Conservation (phyloP, 495 filamentous ascomycete genomes). For the Cercophora scortea region DNA sequence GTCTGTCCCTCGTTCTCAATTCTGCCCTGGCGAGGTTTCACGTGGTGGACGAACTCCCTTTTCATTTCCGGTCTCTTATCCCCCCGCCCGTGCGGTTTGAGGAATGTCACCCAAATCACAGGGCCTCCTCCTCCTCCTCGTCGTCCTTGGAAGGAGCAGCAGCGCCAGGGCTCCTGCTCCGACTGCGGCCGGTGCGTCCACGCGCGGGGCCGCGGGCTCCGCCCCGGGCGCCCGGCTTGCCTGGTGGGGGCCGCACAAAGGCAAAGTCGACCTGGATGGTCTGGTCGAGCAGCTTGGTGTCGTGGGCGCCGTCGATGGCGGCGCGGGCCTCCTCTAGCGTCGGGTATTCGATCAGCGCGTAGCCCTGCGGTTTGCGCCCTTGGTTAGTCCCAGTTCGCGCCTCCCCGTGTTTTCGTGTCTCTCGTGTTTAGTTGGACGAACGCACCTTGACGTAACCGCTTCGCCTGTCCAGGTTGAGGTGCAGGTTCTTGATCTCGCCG, state of each 20-base stretch:
- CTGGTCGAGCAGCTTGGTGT: slow-evolving; percentile 82
- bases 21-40: neutral
- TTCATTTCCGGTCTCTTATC: neutral
- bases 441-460: slow-evolving; percentile 96
- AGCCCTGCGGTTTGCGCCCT: slow-evolving; percentile 53
- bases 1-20: neutral
- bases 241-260: slow-evolving; percentile 88
- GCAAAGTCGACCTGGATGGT: slow-evolving; percentile 90
- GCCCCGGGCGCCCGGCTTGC: slow-evolving; percentile 47
- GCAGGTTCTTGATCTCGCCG: slow-evolving; percentile 96
- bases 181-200: slow-evolving; percentile 35
- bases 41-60: neutral
- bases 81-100: neutral
- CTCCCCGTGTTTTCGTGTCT: too few relatives aligned
- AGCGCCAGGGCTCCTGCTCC: slow-evolving; percentile 34
- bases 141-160: neutral
- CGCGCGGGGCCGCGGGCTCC: slow-evolving; percentile 37
- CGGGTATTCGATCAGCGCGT: slow-evolving; percentile 87
- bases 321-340: slow-evolving; percentile 78
- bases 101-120: neutral
- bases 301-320: slow-evolving; percentile 78
- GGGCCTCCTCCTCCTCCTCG: slow-evolving; percentile 16
- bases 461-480: slow-evolving; percentile 86
- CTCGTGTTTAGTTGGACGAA: too few relatives aligned
- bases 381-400: neutral